phyloP scores from a whole-genome alignment of 305 asterid genomes.

The Stenogyne calaminthoides region DNA sequence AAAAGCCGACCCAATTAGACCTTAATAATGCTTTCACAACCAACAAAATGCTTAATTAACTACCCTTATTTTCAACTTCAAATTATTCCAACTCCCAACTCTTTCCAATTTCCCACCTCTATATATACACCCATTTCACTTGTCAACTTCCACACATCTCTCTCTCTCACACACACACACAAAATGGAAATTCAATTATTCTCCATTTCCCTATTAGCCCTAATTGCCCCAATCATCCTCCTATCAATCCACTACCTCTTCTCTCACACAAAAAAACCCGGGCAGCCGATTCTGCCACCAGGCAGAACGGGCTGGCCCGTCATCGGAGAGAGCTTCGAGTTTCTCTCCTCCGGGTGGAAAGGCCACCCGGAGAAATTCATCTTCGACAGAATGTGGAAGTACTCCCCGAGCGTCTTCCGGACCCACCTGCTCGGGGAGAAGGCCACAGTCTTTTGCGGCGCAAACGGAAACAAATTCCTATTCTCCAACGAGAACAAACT shows the following conservation, averaged over 20 bases:
- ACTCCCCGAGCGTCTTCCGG: conserved; percentile 46
- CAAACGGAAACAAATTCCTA: conserved; percentile 41
- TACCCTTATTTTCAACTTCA: not conserved
- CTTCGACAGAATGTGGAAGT: conserved; percentile 50
- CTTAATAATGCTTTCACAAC: not conserved
- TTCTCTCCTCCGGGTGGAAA: conserved; percentile 53
- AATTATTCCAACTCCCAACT: conserved; percentile 19
- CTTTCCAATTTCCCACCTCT: not conserved
- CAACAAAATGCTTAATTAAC: not conserved
- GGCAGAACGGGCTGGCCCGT: conserved; percentile 46
- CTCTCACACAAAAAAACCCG: conserved; percentile 32
- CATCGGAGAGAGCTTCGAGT: conserved; percentile 49
- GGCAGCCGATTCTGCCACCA: conserved; percentile 22
- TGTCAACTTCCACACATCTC: not conserved
- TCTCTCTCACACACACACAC: not conserved
- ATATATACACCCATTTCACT: not conserved
- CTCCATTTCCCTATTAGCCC: conserved; percentile 37
- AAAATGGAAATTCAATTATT: conserved; percentile 43
- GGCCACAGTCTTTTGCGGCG: conserved; percentile 43
- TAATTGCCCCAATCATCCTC: conserved; percentile 31
- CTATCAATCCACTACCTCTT: conserved; percentile 40
- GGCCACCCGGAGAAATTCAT: conserved; percentile 64
- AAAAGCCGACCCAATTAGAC: not conserved
- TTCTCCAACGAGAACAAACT: conserved; percentile 51
- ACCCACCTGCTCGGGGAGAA: conserved; percentile 42